phyloP scores from a whole-genome alignment of 805 yeast genomes.

The Wickerhamomyces bovis region DNA sequence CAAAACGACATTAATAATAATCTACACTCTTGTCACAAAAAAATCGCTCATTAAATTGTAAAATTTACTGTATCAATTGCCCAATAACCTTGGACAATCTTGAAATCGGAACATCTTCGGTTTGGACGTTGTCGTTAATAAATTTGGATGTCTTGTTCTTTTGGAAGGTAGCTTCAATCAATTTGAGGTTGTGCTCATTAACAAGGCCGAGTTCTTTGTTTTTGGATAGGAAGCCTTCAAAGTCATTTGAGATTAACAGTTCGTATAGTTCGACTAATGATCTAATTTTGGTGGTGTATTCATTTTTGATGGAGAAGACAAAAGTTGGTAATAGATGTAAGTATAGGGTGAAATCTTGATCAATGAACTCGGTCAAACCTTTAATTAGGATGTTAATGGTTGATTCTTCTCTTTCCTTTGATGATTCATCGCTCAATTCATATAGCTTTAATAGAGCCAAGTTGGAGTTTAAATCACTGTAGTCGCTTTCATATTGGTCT shows the following conservation, averaged over 20 bases:
- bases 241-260: slow-evolving; percentile 17
- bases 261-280: slow-evolving; percentile 20
- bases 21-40: background rate
- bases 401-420: slow-evolving; percentile 31
- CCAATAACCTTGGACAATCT: slow-evolving; percentile 22
- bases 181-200: slow-evolving; percentile 11
- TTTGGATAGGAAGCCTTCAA: slow-evolving; percentile 15
- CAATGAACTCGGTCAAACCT: slow-evolving; percentile 35
- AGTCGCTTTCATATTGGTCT: slow-evolving; percentile 32
- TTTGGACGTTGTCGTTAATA: slow-evolving; percentile 11
- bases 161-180: slow-evolving; percentile 15
- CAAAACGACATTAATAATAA: too few species aligned
- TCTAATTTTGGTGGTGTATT: slow-evolving; percentile 21
- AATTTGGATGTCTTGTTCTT: slow-evolving; percentile 20
- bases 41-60: background rate
- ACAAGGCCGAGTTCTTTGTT: slow-evolving; percentile 18
- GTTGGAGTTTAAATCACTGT: slow-evolving; percentile 37
- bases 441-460: slow-evolving; percentile 41
- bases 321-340: slow-evolving; percentile 40
- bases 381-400: slow-evolving; percentile 34
- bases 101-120: slow-evolving; percentile 21
- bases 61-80: slow-evolving; percentile 6
- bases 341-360: slow-evolving; percentile 37
- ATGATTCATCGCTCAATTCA: slow-evolving; percentile 29
- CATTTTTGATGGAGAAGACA: slow-evolving; percentile 23